Evolutionary conservation across 1,139 yeast species (phyloP).

Genomic region (Yamadazyma songkhlaensis): DNA sequence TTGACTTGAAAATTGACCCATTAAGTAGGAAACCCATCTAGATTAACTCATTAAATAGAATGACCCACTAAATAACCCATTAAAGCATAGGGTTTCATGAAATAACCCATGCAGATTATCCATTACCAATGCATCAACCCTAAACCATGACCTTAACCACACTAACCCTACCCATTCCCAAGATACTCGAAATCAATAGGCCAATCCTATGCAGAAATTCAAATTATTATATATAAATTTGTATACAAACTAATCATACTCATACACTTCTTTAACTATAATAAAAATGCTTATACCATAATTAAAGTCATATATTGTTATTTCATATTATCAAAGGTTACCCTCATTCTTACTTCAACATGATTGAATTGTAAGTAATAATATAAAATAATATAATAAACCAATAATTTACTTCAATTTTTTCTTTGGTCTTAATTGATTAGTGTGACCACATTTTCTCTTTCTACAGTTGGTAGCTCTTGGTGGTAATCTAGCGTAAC

Average conservation of each 20-base stretch:
- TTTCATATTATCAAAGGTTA: not conserved
- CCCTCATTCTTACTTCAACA: not conserved
- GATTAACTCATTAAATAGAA: too few species aligned
- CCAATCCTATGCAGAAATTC: too few species aligned
- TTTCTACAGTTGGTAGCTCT: constrained; percentile 99
- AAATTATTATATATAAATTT: constrained; percentile 5
- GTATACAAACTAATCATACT: constrained; percentile 10
- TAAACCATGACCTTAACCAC: too few species aligned
- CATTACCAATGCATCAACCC: too few species aligned
- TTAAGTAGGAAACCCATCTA: too few species aligned
- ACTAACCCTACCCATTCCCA: too few species aligned
- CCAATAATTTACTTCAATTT: constrained; percentile 71
- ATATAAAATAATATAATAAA: constrained; percentile 2
- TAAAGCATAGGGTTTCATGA: too few species aligned
- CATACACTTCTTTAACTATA: constrained; percentile 7
- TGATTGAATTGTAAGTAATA: not conserved
- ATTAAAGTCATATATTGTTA: constrained; percentile 6
- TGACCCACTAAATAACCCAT: too few species aligned
- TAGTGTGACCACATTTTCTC: constrained; percentile 99
- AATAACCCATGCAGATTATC: too few species aligned
- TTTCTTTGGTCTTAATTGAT: constrained; percentile 99
- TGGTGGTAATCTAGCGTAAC: constrained; percentile 99
- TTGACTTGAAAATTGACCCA: too few species aligned
- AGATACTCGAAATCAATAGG: too few species aligned
- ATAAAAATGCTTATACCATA: not conserved